phyloP scores from a whole-genome alignment of 768 basidiomycete genomes.

The Mycena olivaceomarginata region DNA sequence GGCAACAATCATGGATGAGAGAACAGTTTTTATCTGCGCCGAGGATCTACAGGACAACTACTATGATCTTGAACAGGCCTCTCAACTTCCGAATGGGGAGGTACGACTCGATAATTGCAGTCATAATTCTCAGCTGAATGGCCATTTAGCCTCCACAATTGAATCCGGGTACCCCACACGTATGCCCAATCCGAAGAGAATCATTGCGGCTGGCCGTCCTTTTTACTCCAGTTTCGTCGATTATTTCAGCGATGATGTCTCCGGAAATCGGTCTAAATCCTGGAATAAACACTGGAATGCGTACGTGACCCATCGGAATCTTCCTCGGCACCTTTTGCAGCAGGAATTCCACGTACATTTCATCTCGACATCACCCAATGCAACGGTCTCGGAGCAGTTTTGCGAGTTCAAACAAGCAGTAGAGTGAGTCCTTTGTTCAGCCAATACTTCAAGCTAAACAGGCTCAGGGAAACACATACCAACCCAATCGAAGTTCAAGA shows the following conservation, averaged over 20 bases:
- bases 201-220: not conserved
- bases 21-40: not conserved
- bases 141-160: too few species aligned
- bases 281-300: constrained; percentile 7
- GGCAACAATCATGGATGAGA: not conserved
- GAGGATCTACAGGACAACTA: not conserved
- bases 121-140: too few species aligned
- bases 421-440: not conserved
- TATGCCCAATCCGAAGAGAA: not conserved
- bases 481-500: too few species aligned
- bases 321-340: not conserved
- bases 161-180: not conserved
- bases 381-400: not conserved
- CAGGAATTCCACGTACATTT: not conserved
- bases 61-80: not conserved
- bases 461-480: too few species aligned
- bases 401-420: not conserved
- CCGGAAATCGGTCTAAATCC: not conserved
- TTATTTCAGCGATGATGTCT: not conserved
- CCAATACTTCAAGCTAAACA: not conserved
- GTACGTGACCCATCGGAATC: not conserved
- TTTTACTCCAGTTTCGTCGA: not conserved
- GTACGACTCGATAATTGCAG: not conserved
- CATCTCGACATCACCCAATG: not conserved
- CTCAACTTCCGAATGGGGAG: not conserved